Evolutionary conservation across 208 protist genomes (phyloP).

Genomic region (Trichomonas tenax): DNA sequence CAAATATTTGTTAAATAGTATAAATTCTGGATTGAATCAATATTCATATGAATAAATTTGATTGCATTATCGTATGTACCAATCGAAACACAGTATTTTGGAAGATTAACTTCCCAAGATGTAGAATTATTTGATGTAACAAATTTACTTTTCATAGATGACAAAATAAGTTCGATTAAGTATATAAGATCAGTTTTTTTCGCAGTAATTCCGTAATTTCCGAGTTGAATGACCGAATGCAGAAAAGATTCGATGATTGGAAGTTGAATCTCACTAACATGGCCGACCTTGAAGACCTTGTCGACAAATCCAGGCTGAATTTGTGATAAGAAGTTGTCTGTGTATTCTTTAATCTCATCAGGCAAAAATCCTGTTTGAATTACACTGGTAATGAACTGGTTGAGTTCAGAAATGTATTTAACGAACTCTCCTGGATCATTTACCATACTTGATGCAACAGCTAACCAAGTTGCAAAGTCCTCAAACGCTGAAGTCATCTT

Average conservation of each 20-base stretch:
- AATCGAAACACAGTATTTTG: neutral
- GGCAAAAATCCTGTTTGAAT: neutral
- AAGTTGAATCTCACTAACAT: neutral
- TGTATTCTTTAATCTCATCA: neutral
- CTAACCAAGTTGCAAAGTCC: neutral
- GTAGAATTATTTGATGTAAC: neutral
- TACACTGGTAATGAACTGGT: neutral
- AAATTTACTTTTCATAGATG: neutral
- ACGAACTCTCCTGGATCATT: neutral
- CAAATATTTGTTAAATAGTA: neutral
- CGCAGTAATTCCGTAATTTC: neutral
- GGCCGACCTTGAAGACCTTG: neutral
- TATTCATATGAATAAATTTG: neutral
- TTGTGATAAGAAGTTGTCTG: neutral
- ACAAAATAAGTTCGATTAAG: neutral
- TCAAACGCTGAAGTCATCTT: neutral
- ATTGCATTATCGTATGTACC: neutral
- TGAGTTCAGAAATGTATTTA: neutral
- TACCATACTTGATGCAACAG: neutral
- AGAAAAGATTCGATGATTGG: neutral
- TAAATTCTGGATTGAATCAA: neutral
- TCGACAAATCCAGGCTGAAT: neutral
- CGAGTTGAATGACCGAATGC: neutral
- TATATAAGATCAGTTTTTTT: neutral
- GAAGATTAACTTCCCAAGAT: neutral